A percentile compares a stretch with the other conserved stretches of the same genome.
Conservation (phyloP, 208 protist genomes). For the Trypanosoma boissoni region DNA sequence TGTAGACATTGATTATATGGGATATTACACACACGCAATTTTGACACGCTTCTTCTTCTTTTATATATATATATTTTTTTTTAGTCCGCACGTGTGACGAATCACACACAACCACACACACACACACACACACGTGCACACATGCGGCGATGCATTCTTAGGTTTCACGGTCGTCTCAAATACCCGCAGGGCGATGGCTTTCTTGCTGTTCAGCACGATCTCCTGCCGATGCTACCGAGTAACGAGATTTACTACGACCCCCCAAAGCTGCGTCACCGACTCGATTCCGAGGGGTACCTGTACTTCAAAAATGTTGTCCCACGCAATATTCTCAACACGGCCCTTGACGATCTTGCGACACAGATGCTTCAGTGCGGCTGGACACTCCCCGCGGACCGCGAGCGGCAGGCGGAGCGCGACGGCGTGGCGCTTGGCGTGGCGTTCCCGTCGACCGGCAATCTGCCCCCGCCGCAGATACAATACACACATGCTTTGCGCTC, state of each 20-base stretch:
- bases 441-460: conserved; percentile 38
- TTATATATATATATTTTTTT: no score
- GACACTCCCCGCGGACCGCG: conserved; percentile 51
- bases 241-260: conserved; percentile 89
- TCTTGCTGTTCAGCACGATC: conserved; percentile 53
- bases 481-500: conserved; percentile 60
- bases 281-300: conserved; percentile 83
- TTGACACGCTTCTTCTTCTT: no score
- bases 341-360: conserved; percentile 55
- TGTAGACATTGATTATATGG: no score
- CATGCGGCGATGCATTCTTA: conserved; percentile 38
- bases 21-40: no score
- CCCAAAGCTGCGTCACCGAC: conserved; percentile 69
- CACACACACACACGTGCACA: not conserved
- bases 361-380: conserved; percentile 67
- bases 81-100: no score
- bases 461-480: conserved; percentile 56
- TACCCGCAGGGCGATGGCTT: conserved; percentile 58
- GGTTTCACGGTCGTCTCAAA: conserved; percentile 56
- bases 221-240: conserved; percentile 66
- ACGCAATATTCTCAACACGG: conserved; percentile 48
- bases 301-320: conserved; percentile 83
- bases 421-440: conserved; percentile 76
- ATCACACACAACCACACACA: no score
- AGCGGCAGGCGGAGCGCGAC: conserved; percentile 30